A percentile compares a stretch with the other conserved stretches of the same genome.
Evolutionary conservation across 2,329 filamentous ascomycete species (phyloP).

Genomic region (Fusarium armeniacum): DNA sequence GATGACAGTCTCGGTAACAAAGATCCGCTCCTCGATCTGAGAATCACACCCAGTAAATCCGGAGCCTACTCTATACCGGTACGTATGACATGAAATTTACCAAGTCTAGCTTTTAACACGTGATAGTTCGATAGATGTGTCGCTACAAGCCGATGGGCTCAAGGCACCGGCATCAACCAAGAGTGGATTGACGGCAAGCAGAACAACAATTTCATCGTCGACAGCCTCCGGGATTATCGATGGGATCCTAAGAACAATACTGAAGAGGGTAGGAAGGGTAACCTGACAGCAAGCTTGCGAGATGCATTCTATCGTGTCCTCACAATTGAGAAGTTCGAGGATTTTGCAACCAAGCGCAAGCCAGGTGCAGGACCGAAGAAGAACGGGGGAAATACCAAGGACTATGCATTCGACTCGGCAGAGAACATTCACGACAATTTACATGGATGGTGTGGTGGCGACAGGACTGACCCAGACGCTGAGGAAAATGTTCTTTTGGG

Average conservation of each 20-base stretch:
- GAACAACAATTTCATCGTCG: too few species aligned
- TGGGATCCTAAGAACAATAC: neutral
- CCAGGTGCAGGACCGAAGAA: neutral
- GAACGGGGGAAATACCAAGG: neutral
- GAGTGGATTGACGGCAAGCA: too few species aligned
- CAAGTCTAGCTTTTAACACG: too few species aligned
- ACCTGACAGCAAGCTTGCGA: neutral
- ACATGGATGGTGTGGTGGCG: neutral
- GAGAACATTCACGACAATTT: neutral
- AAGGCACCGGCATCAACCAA: too few species aligned
- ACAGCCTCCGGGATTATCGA: neutral
- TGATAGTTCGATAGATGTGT: too few species aligned
- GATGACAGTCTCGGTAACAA: too few species aligned
- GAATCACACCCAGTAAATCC: too few species aligned
- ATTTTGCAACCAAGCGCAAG: neutral
- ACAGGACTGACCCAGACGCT: neutral
- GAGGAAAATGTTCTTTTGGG: neutral
- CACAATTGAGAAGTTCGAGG: neutral
- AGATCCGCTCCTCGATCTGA: too few species aligned
- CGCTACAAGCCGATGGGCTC: too few species aligned
- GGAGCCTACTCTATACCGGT: too few species aligned
- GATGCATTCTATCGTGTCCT: neutral
- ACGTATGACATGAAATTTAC: too few species aligned
- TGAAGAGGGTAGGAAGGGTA: neutral
- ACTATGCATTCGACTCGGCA: neutral